phyloP scores from a whole-genome alignment of 768 basidiomycete species.

The Lentinula edodes region DNA sequence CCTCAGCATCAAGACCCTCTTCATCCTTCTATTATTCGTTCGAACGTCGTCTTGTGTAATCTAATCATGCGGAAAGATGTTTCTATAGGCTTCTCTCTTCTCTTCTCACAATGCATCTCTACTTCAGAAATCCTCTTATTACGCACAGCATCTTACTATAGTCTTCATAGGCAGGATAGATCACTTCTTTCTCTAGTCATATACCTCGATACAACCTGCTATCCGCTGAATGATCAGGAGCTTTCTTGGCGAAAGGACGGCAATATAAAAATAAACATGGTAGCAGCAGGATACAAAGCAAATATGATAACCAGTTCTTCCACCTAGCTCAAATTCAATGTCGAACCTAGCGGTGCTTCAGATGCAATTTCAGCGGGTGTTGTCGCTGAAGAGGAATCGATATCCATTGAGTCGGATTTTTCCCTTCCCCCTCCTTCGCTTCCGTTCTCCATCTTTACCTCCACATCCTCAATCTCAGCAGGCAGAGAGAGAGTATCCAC shows the following conservation, averaged over 20 bases:
- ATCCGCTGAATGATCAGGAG: too few relatives aligned
- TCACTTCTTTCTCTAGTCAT: background rate
- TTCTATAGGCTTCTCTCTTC: background rate
- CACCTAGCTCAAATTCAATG: background rate
- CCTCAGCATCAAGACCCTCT: background rate
- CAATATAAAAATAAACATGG: background rate
- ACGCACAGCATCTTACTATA: background rate
- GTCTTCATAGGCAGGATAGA: background rate
- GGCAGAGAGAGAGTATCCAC: background rate
- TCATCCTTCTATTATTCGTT: too few relatives aligned
- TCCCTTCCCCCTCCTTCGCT: background rate
- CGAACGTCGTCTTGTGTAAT: too few relatives aligned
- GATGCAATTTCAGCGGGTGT: background rate
- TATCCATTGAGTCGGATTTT: background rate
- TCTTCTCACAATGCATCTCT: background rate
- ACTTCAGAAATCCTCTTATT: background rate
- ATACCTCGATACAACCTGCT: background rate
- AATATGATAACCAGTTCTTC: background rate
- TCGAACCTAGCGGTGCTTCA: background rate
- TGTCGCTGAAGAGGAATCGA: background rate
- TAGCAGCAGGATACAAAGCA: background rate
- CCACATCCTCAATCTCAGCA: background rate
- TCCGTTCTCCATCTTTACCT: constrained; percentile 2
- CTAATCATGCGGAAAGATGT: too few relatives aligned
- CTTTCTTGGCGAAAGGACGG: too few relatives aligned